These are phyloP conservation scores for Penicillium pulvis DNA, from an alignment of 495 filamentous ascomycete genomes.

Conservation along the genomic window DNA sequence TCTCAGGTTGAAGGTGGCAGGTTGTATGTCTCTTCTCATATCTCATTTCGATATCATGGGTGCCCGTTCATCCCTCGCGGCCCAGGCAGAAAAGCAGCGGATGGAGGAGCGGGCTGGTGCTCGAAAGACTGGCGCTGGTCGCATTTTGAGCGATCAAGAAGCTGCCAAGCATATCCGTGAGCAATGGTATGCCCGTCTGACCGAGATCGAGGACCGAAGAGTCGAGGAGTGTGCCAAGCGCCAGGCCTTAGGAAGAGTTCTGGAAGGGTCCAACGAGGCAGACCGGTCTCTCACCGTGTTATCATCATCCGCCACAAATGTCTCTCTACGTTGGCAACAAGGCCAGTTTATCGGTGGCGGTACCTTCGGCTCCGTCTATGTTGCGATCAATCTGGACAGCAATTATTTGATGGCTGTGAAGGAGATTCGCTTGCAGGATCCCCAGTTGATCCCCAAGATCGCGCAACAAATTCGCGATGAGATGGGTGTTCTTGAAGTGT, in stretches of 20 bases:
- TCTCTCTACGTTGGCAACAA: conserved; percentile 95
- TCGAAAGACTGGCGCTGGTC: conserved; percentile 71
- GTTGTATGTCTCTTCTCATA: conserved; percentile 96
- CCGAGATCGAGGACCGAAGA: conserved; percentile 73
- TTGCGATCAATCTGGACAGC: conserved; percentile 93
- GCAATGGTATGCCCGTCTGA: conserved; percentile 69
- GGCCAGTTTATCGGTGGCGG: conserved; percentile 96
- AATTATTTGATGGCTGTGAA: conserved; percentile 98
- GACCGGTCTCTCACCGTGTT: conserved; percentile 92
- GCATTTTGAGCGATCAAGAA: conserved; percentile 82
- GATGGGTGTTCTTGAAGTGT: conserved; percentile 91
- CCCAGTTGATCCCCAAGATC: conserved; percentile 90
- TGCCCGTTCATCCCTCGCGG: conserved; percentile 86
- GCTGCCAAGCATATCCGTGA: conserved; percentile 70
- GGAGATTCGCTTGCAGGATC: conserved; percentile 96
- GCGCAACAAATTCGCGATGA: conserved; percentile 93
- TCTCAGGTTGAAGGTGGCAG: conserved; percentile 84
- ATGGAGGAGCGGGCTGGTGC: conserved; percentile 76
- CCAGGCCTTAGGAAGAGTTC: conserved; percentile 82
- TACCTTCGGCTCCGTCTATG: conserved; percentile 96
- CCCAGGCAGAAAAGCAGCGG: conserved; percentile 84
- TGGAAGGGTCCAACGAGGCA: conserved; percentile 93
- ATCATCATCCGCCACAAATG: conserved; percentile 90
- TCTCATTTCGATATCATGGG: conserved; percentile 99
- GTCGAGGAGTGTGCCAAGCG: conserved; percentile 83